phyloP scores from a whole-genome alignment of 2,329 filamentous ascomycete genomes.

The Talaromyces sp. region DNA sequence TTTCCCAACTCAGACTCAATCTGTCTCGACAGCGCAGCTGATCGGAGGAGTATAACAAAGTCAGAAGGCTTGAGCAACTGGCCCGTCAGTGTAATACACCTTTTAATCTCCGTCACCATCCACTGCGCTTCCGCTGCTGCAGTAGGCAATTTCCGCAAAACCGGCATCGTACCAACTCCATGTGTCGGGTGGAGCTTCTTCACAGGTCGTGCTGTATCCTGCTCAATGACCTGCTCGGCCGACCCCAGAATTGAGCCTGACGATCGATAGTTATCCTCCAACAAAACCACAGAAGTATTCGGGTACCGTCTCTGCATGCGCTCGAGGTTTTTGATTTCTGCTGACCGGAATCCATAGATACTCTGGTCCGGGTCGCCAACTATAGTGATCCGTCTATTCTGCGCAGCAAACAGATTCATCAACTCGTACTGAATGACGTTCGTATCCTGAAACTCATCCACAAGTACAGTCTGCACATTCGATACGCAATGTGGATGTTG shows the following conservation, averaged over 20 bases:
- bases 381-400: constrained; percentile 75
- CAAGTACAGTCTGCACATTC: constrained; percentile 86
- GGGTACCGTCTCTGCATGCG: constrained; percentile 75
- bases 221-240: constrained; percentile 83
- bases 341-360: constrained; percentile 93
- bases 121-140: constrained; percentile 76
- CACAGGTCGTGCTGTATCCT: constrained; percentile 75
- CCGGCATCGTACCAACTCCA: constrained; percentile 72
- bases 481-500: constrained; percentile 75
- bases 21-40: constrained; percentile 76
- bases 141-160: constrained; percentile 71
- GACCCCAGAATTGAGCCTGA: constrained; percentile 78
- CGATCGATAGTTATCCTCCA: constrained; percentile 94
- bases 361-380: constrained; percentile 97
- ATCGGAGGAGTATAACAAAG: constrained; percentile 82
- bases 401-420: constrained; percentile 81
- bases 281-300: constrained; percentile 74
- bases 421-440: constrained; percentile 93
- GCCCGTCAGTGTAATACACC: constrained; percentile 69
- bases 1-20: constrained; percentile 80
- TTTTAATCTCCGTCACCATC: constrained; percentile 80
- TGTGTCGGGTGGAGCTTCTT: constrained; percentile 81
- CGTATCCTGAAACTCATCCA: constrained; percentile 97
- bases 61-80: constrained; percentile 71
- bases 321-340: constrained; percentile 83